Conservation (phyloP, 768 basidiomycete genomes). For the Lentinula guzmanii region DNA sequence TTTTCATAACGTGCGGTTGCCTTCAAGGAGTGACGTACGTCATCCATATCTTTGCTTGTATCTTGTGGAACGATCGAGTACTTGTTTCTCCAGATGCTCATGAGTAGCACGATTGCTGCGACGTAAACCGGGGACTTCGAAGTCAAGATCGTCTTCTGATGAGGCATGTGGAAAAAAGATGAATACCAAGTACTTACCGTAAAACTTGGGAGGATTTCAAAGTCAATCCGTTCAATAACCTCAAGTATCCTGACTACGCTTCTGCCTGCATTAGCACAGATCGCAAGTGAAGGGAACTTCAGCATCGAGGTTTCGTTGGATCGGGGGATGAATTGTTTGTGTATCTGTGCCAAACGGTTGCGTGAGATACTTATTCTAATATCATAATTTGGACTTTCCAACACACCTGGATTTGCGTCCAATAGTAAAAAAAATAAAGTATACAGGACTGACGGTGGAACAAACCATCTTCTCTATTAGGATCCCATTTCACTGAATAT, state of each 20-base stretch:
- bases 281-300: conserved; percentile 31
- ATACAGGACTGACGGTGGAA: conserved; percentile 26
- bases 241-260: conserved; percentile 42
- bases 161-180: not conserved
- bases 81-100: conserved; percentile 38
- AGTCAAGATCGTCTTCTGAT: not conserved
- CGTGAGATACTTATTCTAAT: no score
- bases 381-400: no score
- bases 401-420: conserved; percentile 6
- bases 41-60: not conserved
- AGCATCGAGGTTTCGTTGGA: conserved; percentile 21
- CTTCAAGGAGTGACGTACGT: not conserved
- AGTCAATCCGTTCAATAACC: conserved; percentile 10
- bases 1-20: not conserved
- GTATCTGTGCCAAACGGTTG: conserved; percentile 12
- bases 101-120: conserved; percentile 37
- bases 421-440: conserved; percentile 31
- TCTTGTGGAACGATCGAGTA: not conserved
- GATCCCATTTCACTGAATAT: conserved; percentile 35
- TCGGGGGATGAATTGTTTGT: conserved; percentile 32
- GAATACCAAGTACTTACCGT: not conserved
- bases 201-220: not conserved
- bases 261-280: conserved; percentile 36
- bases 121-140: conserved; percentile 27
- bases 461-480: conserved; percentile 21